Conservation (phyloP, 441 rosid genomes). For the Codiaeum variegatum region DNA sequence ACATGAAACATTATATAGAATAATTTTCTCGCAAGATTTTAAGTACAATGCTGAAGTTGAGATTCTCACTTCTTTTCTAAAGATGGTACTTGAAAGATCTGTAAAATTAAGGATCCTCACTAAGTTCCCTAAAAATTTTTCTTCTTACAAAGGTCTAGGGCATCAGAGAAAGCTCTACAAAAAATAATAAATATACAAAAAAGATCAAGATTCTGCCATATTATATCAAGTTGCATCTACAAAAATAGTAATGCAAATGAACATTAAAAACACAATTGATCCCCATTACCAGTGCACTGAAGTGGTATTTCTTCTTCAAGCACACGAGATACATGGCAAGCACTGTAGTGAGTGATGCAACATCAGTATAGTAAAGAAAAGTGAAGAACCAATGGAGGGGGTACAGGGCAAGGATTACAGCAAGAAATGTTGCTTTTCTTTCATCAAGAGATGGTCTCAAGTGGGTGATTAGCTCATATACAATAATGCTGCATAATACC, state of each 20-base stretch:
- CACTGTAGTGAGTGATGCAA: conserved; percentile 74
- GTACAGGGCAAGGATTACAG: conserved; percentile 60
- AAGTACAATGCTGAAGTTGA: background rate
- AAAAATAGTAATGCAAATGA: conserved; percentile 4
- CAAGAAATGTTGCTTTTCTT: conserved; percentile 52
- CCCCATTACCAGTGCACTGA: conserved; percentile 72
- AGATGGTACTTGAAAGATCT: background rate
- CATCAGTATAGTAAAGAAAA: conserved; percentile 93
- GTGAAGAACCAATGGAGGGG: conserved; percentile 96
- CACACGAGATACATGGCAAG: conserved; percentile 88
- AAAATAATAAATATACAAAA: background rate
- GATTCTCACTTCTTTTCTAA: background rate
- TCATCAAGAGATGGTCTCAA: conserved; percentile 58
- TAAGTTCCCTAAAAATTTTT: background rate
- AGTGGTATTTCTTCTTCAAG: conserved; percentile 60
- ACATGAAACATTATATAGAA: background rate
- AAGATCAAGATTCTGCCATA: background rate
- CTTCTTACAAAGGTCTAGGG: background rate
- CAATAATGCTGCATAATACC: conserved; percentile 59
- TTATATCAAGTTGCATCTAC: background rate
- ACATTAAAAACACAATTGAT: conserved; percentile 11
- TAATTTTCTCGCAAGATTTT: background rate
- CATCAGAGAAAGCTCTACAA: background rate
- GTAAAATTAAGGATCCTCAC: background rate
- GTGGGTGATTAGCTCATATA: conserved; percentile 58